Evolutionary conservation across 2,329 filamentous ascomycete species (phyloP).

Genomic region (Chaetomiaceae sp.): DNA sequence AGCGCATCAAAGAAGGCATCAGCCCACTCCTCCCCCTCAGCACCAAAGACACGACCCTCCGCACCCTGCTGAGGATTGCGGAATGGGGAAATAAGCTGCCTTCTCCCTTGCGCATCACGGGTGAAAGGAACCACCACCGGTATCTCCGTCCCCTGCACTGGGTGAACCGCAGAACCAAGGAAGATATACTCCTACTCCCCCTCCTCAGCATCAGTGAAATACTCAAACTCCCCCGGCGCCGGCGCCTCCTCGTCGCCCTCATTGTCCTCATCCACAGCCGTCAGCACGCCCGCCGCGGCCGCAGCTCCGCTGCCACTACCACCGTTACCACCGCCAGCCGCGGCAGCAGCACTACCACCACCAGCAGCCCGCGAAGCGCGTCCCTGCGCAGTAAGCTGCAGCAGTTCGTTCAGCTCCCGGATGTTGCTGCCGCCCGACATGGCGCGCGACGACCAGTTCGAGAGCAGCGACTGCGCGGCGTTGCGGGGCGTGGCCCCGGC

Average conservation of each 20-base stretch:
- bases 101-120: too few species aligned
- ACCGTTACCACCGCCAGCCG: too few species aligned
- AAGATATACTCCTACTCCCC: too few species aligned
- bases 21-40: too few species aligned
- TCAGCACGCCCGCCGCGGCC: conserved; percentile 70
- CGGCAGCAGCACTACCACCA: conserved; percentile 41
- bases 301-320: conserved; percentile 30
- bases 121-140: too few species aligned
- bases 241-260: conserved; percentile 69
- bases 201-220: conserved; percentile 64
- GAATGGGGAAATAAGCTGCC: too few species aligned
- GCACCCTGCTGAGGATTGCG: too few species aligned
- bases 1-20: too few species aligned
- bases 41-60: too few species aligned
- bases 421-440: conserved; percentile 27
- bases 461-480: conserved; percentile 30
- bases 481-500: conserved; percentile 22
- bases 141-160: too few species aligned
- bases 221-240: conserved; percentile 70
- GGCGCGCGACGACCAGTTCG: conserved; percentile 13
- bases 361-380: conserved; percentile 27
- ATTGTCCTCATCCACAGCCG: conserved; percentile 79
- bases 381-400: conserved; percentile 37
- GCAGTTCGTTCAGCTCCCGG: conserved; percentile 41
- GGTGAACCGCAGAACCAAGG: too few species aligned